Percentiles rank a stretch among this genome's conserved stretches.
phyloP scores from a whole-genome alignment of 345 rosid genomes.

The Eucalyptus decipiens region DNA sequence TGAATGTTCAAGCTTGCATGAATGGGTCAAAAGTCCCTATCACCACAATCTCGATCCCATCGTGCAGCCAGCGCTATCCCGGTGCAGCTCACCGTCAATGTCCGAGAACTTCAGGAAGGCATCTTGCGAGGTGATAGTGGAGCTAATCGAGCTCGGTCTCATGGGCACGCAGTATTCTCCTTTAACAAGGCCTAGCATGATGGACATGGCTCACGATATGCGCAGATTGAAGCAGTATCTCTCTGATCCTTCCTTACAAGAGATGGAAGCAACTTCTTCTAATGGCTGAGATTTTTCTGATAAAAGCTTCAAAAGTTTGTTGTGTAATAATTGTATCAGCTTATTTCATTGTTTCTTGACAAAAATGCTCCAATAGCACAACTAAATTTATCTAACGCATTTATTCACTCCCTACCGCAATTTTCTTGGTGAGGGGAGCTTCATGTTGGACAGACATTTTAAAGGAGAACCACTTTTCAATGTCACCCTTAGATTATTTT shows the following conservation, averaged over 20 bases:
- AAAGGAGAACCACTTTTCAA: neutral
- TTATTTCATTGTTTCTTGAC: neutral
- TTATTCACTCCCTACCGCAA: neutral
- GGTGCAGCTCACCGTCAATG: constrained; percentile 20
- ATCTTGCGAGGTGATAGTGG: constrained; percentile 51
- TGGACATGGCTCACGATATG: constrained; percentile 64
- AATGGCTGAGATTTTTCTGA: neutral
- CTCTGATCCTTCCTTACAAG: constrained; percentile 19
- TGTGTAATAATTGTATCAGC: neutral
- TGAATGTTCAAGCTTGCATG: constrained; percentile 65
- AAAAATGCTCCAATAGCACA: neutral
- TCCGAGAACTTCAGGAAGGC: constrained; percentile 10
- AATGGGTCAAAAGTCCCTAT: constrained; percentile 66
- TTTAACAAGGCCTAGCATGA: constrained; percentile 72
- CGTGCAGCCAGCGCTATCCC: constrained; percentile 33
- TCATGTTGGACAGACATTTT: neutral
- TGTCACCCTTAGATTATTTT: neutral
- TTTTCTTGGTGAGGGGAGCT: neutral
- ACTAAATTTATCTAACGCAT: neutral
- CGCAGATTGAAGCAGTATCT: constrained; percentile 56
- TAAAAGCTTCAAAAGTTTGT: neutral
- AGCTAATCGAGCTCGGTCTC: constrained; percentile 71
- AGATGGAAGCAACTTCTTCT: constrained; percentile 7
- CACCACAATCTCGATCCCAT: constrained; percentile 43
- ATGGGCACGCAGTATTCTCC: constrained; percentile 66